Conservation (phyloP, 2,329 filamentous ascomycete genomes). For the Samsoniella hepiali region DNA sequence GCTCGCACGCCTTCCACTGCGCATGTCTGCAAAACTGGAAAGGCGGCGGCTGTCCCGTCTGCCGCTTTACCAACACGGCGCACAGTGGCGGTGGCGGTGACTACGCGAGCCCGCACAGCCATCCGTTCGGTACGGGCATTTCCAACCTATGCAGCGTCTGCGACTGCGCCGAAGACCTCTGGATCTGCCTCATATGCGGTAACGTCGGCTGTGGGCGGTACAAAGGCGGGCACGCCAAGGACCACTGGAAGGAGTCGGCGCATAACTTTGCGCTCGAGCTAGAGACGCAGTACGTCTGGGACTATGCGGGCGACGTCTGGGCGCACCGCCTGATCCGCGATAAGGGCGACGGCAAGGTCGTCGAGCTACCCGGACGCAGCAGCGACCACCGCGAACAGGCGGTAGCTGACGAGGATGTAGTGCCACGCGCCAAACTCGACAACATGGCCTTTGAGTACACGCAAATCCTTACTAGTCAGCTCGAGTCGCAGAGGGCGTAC, state of each 20-base stretch:
- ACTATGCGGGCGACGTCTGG: constrained; percentile 93
- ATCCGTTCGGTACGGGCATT: constrained; percentile 55
- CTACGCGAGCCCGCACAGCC: constrained; percentile 44
- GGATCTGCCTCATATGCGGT: constrained; percentile 94
- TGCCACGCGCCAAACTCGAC: constrained; percentile 65
- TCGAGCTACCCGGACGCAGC: constrained; percentile 71
- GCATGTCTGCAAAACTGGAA: constrained; percentile 96
- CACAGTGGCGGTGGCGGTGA: constrained; percentile 32
- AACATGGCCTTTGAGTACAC: constrained; percentile 92
- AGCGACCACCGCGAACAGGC: constrained; percentile 27
- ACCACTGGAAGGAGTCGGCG: constrained; percentile 84
- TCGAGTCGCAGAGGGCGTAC: constrained; percentile 89
- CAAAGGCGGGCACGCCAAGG: constrained; percentile 88
- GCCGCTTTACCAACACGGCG: constrained; percentile 70
- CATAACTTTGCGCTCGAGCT: constrained; percentile 94
- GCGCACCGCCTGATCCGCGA: constrained; percentile 93
- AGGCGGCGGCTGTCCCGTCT: constrained; percentile 89
- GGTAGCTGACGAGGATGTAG: constrained; percentile 56
- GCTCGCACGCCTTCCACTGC: constrained; percentile 97
- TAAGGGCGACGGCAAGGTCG: constrained; percentile 87
- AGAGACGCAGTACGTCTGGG: constrained; percentile 93
- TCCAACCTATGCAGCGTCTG: constrained; percentile 79
- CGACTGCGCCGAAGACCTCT: constrained; percentile 76
- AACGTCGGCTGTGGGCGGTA: constrained; percentile 92
- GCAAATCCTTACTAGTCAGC: constrained; percentile 84